Evolutionary conservation across 2,329 filamentous ascomycete genomes (phyloP).

Genomic region (Alternaria ventricosa): DNA sequence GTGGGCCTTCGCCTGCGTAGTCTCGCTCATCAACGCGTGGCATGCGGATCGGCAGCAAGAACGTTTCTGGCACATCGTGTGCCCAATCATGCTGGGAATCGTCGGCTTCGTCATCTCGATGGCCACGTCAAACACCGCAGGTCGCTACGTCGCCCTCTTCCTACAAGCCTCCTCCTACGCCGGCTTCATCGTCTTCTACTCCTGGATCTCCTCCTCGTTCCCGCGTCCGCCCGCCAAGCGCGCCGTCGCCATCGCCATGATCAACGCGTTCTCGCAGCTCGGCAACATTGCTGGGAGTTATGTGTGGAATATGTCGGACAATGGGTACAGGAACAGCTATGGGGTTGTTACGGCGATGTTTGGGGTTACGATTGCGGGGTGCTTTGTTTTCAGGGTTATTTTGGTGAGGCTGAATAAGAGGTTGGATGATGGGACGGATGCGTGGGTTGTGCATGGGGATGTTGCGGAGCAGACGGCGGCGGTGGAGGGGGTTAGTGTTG

Average conservation of each 20-base stretch:
- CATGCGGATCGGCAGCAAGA: constrained; percentile 59
- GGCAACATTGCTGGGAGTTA: constrained; percentile 62
- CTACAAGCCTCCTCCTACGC: constrained; percentile 50
- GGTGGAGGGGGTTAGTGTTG: constrained; percentile 35
- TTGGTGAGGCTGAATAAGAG: constrained; percentile 39
- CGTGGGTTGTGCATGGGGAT: constrained; percentile 37
- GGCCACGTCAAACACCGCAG: constrained; percentile 38
- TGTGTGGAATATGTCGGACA: constrained; percentile 65
- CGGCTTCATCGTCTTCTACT: constrained; percentile 48
- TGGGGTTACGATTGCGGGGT: constrained; percentile 63
- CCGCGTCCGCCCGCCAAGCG: constrained; percentile 67
- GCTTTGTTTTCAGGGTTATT: constrained; percentile 42
- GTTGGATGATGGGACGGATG: constrained; percentile 38
- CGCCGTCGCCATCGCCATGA: constrained; percentile 66
- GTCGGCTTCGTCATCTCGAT: constrained; percentile 53
- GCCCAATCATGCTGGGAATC: constrained; percentile 51
- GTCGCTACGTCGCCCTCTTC: constrained; percentile 44
- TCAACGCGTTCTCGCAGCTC: constrained; percentile 59
- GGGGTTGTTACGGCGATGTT: constrained; percentile 71
- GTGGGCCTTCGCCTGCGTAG: constrained; percentile 55
- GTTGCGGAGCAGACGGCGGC: constrained; percentile 39
- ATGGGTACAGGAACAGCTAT: constrained; percentile 69
- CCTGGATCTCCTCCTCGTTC: constrained; percentile 46
- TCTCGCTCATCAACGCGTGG: constrained; percentile 58
- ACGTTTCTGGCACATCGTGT: constrained; percentile 60